phyloP scores from a whole-genome alignment of 2,329 filamentous ascomycete species.

The Rutstroemia sp. region DNA sequence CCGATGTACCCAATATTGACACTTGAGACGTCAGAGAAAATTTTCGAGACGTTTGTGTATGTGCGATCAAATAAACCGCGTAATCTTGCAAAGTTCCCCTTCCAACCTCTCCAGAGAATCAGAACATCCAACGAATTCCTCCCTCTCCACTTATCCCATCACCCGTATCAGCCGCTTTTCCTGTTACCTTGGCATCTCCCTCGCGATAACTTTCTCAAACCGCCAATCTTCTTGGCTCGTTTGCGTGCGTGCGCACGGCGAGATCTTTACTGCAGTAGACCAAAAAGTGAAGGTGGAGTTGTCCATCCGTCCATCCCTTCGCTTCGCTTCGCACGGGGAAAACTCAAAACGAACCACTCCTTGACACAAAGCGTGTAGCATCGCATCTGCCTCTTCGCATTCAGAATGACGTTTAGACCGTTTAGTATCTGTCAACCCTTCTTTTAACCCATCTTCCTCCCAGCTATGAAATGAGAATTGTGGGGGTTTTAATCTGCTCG shows the following conservation, averaged over 20 bases:
- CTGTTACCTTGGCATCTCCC: neutral
- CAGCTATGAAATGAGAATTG: neutral
- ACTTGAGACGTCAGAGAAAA: constrained; percentile 3
- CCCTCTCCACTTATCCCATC: constrained; percentile 7
- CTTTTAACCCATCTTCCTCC: too few relatives aligned
- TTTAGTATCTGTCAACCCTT: too few relatives aligned
- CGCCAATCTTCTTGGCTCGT: neutral
- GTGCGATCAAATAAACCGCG: neutral
- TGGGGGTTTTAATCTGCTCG: neutral
- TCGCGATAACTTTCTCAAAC: neutral
- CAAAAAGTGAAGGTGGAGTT: neutral
- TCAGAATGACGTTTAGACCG: neutral
- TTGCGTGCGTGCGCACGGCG: neutral
- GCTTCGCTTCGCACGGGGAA: neutral
- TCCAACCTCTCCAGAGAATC: neutral
- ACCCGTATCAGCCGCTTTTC: neutral
- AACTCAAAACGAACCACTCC: constrained; percentile 6
- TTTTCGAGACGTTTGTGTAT: neutral
- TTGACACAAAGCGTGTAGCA: constrained; percentile 8
- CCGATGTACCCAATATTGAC: neutral
- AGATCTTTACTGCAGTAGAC: neutral
- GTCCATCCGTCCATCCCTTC: neutral
- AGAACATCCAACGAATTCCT: neutral
- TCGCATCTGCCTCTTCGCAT: neutral
- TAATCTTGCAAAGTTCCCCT: neutral